Percentiles rank a stretch among this genome's conserved stretches.
Conservation (phyloP, 129 eudicot genomes). For the Lactuca sativa region DNA sequence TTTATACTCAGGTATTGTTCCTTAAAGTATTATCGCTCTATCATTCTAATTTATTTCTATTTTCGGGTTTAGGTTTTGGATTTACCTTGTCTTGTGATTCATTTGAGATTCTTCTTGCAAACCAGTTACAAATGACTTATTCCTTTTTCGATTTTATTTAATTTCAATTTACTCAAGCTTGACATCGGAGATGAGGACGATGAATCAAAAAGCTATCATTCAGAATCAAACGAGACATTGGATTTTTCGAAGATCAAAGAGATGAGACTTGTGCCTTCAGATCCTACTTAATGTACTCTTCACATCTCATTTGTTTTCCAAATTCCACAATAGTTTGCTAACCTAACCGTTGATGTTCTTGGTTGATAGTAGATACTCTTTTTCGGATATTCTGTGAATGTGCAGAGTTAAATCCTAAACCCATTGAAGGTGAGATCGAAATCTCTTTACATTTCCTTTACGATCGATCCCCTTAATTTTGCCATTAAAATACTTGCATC, state of each 20-base stretch:
- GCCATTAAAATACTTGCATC: background rate
- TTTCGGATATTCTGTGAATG: conserved; percentile 86
- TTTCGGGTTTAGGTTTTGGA: background rate
- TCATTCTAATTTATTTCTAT: background rate
- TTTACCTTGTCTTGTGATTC: background rate
- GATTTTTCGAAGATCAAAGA: conserved; percentile 67
- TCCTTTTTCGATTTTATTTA: background rate
- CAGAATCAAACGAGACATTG: conserved; percentile 48
- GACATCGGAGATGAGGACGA: conserved; percentile 61
- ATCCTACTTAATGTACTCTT: conserved; percentile 69
- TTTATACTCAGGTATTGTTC: conserved; percentile 71
- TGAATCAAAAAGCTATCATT: conserved; percentile 62
- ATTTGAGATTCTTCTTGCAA: background rate
- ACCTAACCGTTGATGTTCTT: conserved; percentile 4
- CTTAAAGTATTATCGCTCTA: background rate
- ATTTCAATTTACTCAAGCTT: conserved; percentile 42
- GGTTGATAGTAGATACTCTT: conserved; percentile 65
- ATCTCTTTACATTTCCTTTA: background rate
- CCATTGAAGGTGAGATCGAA: conserved; percentile 58
- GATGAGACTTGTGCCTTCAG: conserved; percentile 90
- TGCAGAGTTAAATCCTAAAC: conserved; percentile 93
- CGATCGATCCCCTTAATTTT: background rate
- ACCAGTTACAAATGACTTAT: background rate
- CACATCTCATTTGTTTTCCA: conserved; percentile 6
- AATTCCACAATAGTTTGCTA: conserved; percentile 1